These are phyloP conservation scores for Luffa aegyptiaca DNA, from an alignment of 306 rosid genomes.

Conservation along the genomic window DNA sequence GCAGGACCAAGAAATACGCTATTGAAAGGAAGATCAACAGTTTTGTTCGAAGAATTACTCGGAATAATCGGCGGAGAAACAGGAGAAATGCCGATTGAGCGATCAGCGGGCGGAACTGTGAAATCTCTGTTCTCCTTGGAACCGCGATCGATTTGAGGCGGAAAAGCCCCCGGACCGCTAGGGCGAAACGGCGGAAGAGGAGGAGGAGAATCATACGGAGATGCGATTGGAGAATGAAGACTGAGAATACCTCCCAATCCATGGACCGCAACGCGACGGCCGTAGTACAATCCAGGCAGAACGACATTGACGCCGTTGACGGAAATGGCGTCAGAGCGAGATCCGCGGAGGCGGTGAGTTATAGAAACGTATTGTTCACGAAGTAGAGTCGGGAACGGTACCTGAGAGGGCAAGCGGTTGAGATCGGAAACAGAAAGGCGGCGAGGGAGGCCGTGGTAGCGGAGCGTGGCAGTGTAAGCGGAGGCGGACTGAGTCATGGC, in stretches of 20 bases:
- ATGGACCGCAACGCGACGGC: conserved; percentile 18
- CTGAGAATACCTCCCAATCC: conserved; percentile 20
- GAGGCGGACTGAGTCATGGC: conserved; percentile 48
- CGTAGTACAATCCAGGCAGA: conserved; percentile 15
- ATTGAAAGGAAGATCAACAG: not conserved
- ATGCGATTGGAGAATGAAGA: not conserved
- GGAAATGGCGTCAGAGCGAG: not conserved
- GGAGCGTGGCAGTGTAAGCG: conserved; percentile 40
- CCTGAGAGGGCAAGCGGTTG: conserved; percentile 18
- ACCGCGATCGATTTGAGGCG: not conserved
- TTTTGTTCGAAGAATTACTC: not conserved
- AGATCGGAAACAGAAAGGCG: conserved; percentile 42
- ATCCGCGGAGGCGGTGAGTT: not conserved
- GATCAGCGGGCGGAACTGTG: not conserved
- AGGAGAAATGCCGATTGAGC: not conserved
- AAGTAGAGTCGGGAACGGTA: conserved; percentile 41
- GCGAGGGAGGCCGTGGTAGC: conserved; percentile 48
- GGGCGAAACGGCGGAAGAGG: not conserved
- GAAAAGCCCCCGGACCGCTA: not conserved
- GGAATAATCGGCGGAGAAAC: not conserved
- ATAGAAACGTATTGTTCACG: conserved; percentile 16
- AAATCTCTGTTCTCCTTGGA: not conserved
- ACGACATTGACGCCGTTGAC: conserved; percentile 27
- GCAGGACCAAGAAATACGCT: not conserved
- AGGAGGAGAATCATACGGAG: not conserved